These are phyloP conservation scores for Yamadazyma ubonensis DNA, from an alignment of 805 yeast species.

Conservation along the genomic window DNA sequence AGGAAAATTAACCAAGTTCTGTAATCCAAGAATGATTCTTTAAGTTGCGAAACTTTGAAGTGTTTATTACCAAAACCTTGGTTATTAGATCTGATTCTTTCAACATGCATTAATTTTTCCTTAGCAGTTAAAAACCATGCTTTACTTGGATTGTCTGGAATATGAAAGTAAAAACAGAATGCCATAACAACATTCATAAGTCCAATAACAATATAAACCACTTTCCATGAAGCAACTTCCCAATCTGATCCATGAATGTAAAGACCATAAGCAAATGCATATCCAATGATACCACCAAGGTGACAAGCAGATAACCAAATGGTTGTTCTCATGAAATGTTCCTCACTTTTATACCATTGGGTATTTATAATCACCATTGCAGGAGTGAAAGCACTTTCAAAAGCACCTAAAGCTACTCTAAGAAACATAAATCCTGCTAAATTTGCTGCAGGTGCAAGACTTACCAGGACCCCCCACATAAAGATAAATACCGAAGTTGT, in stretches of 20 bases:
- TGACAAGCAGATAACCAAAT: constrained; percentile 34
- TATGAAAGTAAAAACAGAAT: constrained; percentile 41
- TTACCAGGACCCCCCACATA: constrained; percentile 59
- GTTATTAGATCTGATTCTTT: constrained; percentile 29
- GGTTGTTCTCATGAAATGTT: constrained; percentile 32
- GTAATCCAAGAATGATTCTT: constrained; percentile 33
- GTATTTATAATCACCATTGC: constrained; percentile 33
- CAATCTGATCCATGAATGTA: constrained; percentile 36
- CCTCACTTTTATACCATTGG: constrained; percentile 33
- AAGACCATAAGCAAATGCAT: constrained; percentile 54
- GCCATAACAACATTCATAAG: constrained; percentile 53
- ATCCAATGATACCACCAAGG: constrained; percentile 36
- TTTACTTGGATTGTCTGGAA: constrained; percentile 34
- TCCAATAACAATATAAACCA: constrained; percentile 61
- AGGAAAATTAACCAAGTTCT: constrained; percentile 34
- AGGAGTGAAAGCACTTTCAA: constrained; percentile 38
- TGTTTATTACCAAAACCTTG: constrained; percentile 43
- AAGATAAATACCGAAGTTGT: constrained; percentile 47
- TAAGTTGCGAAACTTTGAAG: constrained; percentile 36
- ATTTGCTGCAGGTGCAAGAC: constrained; percentile 50
- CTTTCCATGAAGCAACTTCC: constrained; percentile 55
- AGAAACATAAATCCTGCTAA: constrained; percentile 38
- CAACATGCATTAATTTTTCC: constrained; percentile 33
- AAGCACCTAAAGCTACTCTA: constrained; percentile 38
- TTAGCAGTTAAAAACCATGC: constrained; percentile 38